These are phyloP conservation scores for Pseudocercospora musae DNA, from an alignment of 2,329 filamentous ascomycete species.

Conservation along the genomic window DNA sequence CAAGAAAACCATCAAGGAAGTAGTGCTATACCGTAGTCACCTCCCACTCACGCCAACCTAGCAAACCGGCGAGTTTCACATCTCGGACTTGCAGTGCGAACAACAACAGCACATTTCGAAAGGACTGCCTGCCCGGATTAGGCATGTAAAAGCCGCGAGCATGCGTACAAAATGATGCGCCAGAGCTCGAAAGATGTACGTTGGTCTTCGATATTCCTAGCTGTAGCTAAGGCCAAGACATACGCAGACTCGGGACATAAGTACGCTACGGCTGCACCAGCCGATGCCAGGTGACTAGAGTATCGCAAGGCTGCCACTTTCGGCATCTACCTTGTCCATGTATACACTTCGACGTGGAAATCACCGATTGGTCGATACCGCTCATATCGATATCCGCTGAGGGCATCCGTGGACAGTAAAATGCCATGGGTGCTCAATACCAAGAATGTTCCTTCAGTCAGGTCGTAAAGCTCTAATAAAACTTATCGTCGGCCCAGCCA, in stretches of 20 bases:
- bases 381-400: too few species aligned
- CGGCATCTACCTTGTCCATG: neutral
- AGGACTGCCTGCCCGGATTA: neutral
- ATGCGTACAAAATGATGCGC: neutral
- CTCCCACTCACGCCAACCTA: neutral
- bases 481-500: neutral
- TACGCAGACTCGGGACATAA: neutral
- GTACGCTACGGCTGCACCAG: neutral
- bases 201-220: neutral
- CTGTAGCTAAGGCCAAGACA: neutral
- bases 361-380: neutral
- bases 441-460: neutral
- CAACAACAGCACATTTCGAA: neutral
- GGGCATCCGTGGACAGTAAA: too few species aligned
- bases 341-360: neutral
- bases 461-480: neutral
- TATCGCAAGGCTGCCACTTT: neutral
- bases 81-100: neutral
- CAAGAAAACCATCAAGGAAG: neutral
- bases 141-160: neutral
- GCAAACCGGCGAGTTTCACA: neutral
- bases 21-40: neutral
- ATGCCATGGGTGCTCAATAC: neutral
- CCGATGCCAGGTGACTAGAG: neutral
- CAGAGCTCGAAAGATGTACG: neutral